Evolutionary conservation across 768 basidiomycete genomes (phyloP), one percentile per base, ranked within the genome.

Genomic region (Chalciporus pseudorubinellus): DNA sequence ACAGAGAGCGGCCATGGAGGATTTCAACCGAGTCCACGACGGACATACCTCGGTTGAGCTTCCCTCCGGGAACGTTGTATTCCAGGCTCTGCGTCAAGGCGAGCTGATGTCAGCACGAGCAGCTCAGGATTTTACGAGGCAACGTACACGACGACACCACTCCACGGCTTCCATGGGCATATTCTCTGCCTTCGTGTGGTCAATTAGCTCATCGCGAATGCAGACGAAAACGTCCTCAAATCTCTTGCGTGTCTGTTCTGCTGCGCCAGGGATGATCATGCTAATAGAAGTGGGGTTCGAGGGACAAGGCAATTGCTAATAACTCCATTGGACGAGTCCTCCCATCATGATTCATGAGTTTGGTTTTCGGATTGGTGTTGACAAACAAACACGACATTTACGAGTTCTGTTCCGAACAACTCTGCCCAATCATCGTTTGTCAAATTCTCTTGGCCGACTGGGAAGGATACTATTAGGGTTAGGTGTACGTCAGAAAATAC

Each of bases 41-140:
- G 13, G 92, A 92, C 73, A 98, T 77, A 16, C 95, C 94, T 31
- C 95, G 84, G 71, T 97, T 98, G 49, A 98, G 85, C 72, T 98
- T 98, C 3, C 93, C 94, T 39, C 92, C 90, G 0, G 93, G 94
- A n/a, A 91, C 88, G 71, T 98, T 98, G 76, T 92, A 89, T 59
- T 94, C 82, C 49, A 98, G 74, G 67, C 79, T 94, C 92, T 94
- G 48, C 20, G 13, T 36, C 34, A 14, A 46, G 6, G 21, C 26
- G 26, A 26, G 29, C 2, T 36, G 11, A 18, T 18, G 28, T 26
- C 5, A 28, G 21, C 39, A 21, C 19, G 24, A 28, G 26, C 13
- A 8, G 12, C 10, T 11, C 13, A 46, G 16, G 29, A n/a, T 74
- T 84, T 33, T 51, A 95, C 94, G 55, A 79, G 78, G 57, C 78